A percentile compares a stretch with the other conserved stretches of the same genome.
Evolutionary conservation across 2,329 filamentous ascomycete species (phyloP).

Genomic region (Furcasterigmium furcatum): DNA sequence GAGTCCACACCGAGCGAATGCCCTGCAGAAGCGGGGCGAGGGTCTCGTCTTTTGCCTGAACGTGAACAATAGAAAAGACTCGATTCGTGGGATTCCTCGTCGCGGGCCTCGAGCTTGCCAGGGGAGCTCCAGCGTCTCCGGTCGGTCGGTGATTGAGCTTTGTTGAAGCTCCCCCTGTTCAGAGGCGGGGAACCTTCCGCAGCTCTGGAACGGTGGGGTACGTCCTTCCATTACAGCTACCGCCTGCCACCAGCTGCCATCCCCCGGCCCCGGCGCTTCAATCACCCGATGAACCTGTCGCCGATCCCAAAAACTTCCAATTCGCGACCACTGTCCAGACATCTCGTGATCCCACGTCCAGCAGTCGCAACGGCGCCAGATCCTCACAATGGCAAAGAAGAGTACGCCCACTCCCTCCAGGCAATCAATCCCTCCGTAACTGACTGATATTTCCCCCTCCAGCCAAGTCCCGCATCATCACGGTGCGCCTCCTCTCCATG

Average conservation of each 20-base stretch:
- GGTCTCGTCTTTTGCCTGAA: too few species aligned
- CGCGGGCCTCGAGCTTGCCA: too few species aligned
- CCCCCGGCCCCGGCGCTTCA: background rate
- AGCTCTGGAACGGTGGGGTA: too few species aligned
- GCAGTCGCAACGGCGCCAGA: conserved; percentile 2
- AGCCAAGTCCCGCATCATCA: conserved; percentile 90
- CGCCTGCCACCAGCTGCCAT: background rate
- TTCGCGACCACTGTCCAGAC: background rate
- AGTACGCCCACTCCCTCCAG: background rate
- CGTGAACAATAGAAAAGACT: too few species aligned
- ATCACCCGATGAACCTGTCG: conserved; percentile 1
- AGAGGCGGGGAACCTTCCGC: too few species aligned
- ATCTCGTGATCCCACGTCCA: background rate
- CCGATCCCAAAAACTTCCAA: conserved; percentile 7
- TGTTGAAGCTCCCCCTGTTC: too few species aligned
- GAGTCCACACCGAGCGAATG: too few species aligned
- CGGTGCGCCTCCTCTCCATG: conserved; percentile 95
- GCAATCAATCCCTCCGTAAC: background rate
- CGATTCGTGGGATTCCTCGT: too few species aligned
- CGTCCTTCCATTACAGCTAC: too few species aligned
- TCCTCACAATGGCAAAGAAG: conserved; percentile 14
- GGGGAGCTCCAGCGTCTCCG: too few species aligned
- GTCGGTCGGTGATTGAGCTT: too few species aligned
- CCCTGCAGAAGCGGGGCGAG: too few species aligned
- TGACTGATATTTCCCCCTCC: background rate